phyloP scores from a whole-genome alignment of 2,329 filamentous ascomycete genomes.

The Aspergillus pseudonomiae region DNA sequence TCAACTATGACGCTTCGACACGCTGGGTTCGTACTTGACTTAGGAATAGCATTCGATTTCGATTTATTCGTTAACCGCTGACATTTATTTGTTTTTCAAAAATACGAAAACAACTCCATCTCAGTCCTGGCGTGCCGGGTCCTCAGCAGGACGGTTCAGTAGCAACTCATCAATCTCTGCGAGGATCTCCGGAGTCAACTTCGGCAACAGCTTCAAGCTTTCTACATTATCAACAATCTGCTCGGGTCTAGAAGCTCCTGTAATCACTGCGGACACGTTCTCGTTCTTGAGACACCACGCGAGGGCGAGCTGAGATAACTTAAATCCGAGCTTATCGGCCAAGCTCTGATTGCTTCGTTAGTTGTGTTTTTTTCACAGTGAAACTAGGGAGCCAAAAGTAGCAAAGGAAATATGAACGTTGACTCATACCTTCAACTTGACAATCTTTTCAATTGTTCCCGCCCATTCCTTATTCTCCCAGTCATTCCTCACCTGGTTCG shows the following conservation, averaged over 20 bases:
- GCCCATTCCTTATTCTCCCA: slow-evolving; percentile 47
- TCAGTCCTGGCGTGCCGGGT: slow-evolving; percentile 25
- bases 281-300: slow-evolving; percentile 64
- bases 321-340: slow-evolving; percentile 50
- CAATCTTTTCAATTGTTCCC: slow-evolving; percentile 60
- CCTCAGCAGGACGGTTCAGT: slow-evolving; percentile 32
- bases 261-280: slow-evolving; percentile 52
- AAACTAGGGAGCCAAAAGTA: no score
- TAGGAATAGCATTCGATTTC: no score
- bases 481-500: slow-evolving; percentile 48
- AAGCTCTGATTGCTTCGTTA: slow-evolving; percentile 16
- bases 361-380: not conserved
- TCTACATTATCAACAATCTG: slow-evolving; percentile 51
- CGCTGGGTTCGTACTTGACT: not conserved
- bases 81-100: no score
- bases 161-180: slow-evolving; percentile 49
- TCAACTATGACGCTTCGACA: not conserved
- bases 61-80: no score
- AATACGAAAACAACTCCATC: no score
- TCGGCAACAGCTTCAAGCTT: slow-evolving; percentile 48
- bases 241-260: slow-evolving; percentile 48
- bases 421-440: slow-evolving; percentile 41
- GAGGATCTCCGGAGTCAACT: slow-evolving; percentile 49
- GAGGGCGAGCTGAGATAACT: slow-evolving; percentile 59
- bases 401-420: no score